These are phyloP conservation scores for Crithidia thermophila DNA, from an alignment of 208 protist species.

Conservation along the genomic window DNA sequence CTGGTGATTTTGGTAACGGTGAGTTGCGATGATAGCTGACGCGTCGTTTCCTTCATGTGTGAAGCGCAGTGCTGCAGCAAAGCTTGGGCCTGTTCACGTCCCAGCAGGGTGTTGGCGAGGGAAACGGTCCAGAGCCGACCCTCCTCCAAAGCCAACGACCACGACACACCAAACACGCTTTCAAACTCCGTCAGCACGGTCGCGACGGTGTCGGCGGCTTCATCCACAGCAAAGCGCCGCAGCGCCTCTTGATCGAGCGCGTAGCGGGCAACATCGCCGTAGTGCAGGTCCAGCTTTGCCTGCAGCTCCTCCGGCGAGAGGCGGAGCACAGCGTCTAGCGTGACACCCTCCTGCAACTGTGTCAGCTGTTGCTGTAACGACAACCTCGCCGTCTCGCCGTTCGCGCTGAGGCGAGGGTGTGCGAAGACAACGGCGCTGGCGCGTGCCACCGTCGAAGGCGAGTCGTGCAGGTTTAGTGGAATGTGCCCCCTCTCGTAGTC, in stretches of 20 bases:
- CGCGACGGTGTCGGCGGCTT: constrained; percentile 25
- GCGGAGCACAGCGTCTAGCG: constrained; percentile 42
- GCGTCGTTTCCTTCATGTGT: constrained; percentile 2
- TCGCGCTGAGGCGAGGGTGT: constrained; percentile 47
- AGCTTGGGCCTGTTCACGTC: constrained; percentile 57
- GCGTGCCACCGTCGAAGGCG: too few species aligned
- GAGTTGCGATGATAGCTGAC: constrained; percentile 10
- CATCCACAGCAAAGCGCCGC: constrained; percentile 9
- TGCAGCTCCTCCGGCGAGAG: constrained; percentile 46
- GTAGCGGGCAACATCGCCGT: constrained; percentile 64
- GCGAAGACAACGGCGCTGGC: constrained; percentile 23
- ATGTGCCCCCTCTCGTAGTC: constrained; percentile 25
- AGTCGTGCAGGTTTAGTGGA: too few species aligned
- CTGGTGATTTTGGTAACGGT: constrained; percentile 18
- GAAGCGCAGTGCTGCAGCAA: constrained; percentile 40
- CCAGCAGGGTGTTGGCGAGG: constrained; percentile 67
- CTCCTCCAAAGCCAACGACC: constrained; percentile 51
- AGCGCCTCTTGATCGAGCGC: constrained; percentile 45
- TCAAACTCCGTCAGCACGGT: constrained; percentile 40
- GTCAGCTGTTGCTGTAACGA: constrained; percentile 27
- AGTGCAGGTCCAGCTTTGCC: constrained; percentile 75
- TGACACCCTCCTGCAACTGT: constrained; percentile 28
- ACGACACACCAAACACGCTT: constrained; percentile 46
- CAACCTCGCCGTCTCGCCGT: constrained; percentile 16
- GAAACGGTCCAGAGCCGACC: constrained; percentile 75